These are phyloP conservation scores for Suillus variegatus DNA, from an alignment of 768 basidiomycete species.

Conservation along the genomic window DNA sequence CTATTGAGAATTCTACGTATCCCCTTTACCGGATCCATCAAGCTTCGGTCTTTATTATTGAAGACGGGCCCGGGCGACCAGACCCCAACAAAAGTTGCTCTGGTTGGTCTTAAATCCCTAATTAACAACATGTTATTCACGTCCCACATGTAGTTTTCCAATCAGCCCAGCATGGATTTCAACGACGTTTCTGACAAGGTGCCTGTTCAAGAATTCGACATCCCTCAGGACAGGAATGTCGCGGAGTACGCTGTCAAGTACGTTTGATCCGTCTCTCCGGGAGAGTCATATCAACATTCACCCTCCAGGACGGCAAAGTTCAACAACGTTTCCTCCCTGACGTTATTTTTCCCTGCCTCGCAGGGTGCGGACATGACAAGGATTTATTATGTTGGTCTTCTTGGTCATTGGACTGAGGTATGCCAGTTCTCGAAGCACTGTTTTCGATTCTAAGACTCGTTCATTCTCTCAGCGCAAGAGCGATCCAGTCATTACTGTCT, in stretches of 20 bases:
- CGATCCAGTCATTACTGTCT: constrained; percentile 81
- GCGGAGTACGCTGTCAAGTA: constrained; percentile 88
- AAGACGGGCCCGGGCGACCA: constrained; percentile 82
- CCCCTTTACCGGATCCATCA: constrained; percentile 87
- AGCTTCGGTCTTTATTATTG: constrained; percentile 76
- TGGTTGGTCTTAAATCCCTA: constrained; percentile 51
- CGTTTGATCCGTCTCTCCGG: not conserved
- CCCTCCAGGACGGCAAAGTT: constrained; percentile 77
- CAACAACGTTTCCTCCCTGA: constrained; percentile 76
- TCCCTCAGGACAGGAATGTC: constrained; percentile 71
- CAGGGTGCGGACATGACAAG: constrained; percentile 78
- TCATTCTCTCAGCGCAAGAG: constrained; percentile 59
- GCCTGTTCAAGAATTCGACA: constrained; percentile 71
- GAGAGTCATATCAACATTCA: not conserved
- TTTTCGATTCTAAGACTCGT: not conserved
- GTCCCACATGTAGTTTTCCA: constrained; percentile 57
- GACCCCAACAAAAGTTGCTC: constrained; percentile 68
- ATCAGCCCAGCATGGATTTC: constrained; percentile 81
- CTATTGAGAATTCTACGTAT: constrained; percentile 72
- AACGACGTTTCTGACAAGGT: constrained; percentile 61
- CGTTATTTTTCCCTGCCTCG: constrained; percentile 77
- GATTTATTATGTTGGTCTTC: constrained; percentile 84
- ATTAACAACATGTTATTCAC: not conserved
- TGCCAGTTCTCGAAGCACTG: constrained; percentile 3
- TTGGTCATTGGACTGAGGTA: constrained; percentile 82